Conservation (phyloP, 345 rosid genomes). For the Aquilaria malaccensis region DNA sequence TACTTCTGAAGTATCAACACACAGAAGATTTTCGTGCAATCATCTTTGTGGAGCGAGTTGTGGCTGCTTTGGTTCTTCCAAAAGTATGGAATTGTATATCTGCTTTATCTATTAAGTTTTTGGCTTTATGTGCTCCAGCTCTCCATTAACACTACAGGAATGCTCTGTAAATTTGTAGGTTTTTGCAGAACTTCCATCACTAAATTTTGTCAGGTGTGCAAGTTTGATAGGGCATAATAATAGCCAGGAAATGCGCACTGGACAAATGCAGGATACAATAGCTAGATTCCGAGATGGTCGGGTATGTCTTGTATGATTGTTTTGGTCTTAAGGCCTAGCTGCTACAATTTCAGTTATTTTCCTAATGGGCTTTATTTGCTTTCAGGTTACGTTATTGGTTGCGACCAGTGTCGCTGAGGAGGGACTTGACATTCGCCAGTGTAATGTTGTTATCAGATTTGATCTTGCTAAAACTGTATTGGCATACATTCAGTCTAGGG, state of each 20-base stretch:
- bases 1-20: slow-evolving; percentile 79
- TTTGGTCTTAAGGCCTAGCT: not conserved
- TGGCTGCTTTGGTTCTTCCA: slow-evolving; percentile 96
- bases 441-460: slow-evolving; percentile 97
- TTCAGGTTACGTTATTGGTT: slow-evolving; percentile 83
- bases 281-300: slow-evolving; percentile 94
- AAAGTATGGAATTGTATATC: slow-evolving; percentile 41
- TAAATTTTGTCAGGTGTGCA: slow-evolving; percentile 75
- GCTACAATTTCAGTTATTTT: slow-evolving; percentile 10
- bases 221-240: slow-evolving; percentile 97
- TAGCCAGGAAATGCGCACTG: slow-evolving; percentile 90
- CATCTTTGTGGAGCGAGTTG: slow-evolving; percentile 97
- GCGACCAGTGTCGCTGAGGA: slow-evolving; percentile 99
- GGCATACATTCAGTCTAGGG: slow-evolving; percentile 97
- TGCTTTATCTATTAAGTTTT: not conserved
- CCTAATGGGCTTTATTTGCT: slow-evolving; percentile 13
- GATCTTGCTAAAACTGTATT: slow-evolving; percentile 99
- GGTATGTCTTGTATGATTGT: slow-evolving; percentile 38
- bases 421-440: slow-evolving; percentile 98
- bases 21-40: slow-evolving; percentile 97
- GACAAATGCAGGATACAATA: slow-evolving; percentile 95
- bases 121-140: slow-evolving; percentile 4
- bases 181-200: slow-evolving; percentile 86
- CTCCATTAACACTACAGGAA: not conserved
- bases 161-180: slow-evolving; percentile 45